Conservation (phyloP, 495 filamentous ascomycete species). For the Penicillium roqueforti region DNA sequence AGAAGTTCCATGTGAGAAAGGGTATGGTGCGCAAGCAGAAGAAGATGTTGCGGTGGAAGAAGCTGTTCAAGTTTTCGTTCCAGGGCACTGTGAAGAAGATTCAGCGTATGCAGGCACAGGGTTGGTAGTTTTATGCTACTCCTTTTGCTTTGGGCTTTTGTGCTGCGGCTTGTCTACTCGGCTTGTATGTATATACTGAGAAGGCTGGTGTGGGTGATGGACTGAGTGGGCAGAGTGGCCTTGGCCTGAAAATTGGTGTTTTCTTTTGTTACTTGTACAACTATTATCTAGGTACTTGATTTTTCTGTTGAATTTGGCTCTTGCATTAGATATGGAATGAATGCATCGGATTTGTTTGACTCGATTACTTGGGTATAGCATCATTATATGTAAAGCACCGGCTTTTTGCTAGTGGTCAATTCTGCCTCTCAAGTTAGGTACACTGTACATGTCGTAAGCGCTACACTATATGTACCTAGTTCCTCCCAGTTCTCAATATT, state of each 20-base stretch:
- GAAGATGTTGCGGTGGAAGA: conserved; percentile 37
- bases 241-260: conserved; percentile 6
- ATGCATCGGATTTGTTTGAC: conserved; percentile 21
- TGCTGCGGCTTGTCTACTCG: conserved; percentile 10
- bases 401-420: not conserved
- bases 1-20: conserved; percentile 38
- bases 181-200: conserved; percentile 20
- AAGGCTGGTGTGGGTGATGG: conserved; percentile 3
- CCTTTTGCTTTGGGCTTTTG: not conserved
- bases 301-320: conserved; percentile 8
- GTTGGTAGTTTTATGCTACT: conserved; percentile 31
- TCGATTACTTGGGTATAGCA: not conserved
- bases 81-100: conserved; percentile 39
- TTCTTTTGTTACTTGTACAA: conserved; percentile 21
- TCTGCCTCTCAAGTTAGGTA: conserved; percentile 1
- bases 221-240: not conserved
- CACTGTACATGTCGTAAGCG: conserved; percentile 12
- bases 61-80: conserved; percentile 44
- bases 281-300: conserved; percentile 13
- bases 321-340: conserved; percentile 28
- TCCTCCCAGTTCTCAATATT: conserved; percentile 11
- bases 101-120: conserved; percentile 44
- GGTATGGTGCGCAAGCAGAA: conserved; percentile 37
- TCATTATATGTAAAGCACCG: not conserved
- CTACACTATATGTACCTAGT: not conserved